Base-by-base conservation (phyloP, 176 grass and related monocot genomes). In the Microstegium vimineum region DNA sequence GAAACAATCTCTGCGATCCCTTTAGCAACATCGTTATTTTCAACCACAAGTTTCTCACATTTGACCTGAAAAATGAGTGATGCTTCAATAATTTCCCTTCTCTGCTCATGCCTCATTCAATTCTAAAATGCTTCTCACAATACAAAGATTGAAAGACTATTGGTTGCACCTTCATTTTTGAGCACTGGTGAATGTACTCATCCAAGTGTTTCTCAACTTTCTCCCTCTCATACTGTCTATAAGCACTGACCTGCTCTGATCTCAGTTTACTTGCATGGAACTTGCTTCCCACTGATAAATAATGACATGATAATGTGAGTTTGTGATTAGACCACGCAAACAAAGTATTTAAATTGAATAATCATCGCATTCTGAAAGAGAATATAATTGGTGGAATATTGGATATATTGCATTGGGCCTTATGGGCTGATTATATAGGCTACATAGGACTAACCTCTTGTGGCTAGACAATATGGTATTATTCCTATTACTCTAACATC, bases 1-100 rank as follows among this genome's bases (percentile, higher is more conserved):
- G 42, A 85, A 82, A 96, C 82, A 65, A 96, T 66, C 60, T 96
- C 67, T 11, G 32, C 16, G 42, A 96, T 74, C 59, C 88, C 90
- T 74, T 80, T 75, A 28, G 30, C 88, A 79, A 96, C 56, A 75
- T 91, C 31, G 3, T 90, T 81, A 38, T 76, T 81, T 17, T 86
- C 79, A 57, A 86, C 56, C 14, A 96, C 77, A 70, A 93, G 66
- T 75, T 89, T 96, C 67, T 87, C 74, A 7, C 79, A 57, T 75
- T 56, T 90, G 75, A 96, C 84, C 93, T 96, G 61, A 66, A 80
- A 79, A 74, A 4, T 0, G 42, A 34, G 14, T 22, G 56, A n/a
- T 17, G 37, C 32, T 76, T 31, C 30, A 45, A 41, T 51, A 32
- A 8, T 62, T 52, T 22, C 49, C n/a, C 18, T 40, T 12, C 33